Percentiles rank a stretch among this genome's conserved stretches.
Evolutionary conservation across 306 rosid species (phyloP).

Genomic region (Corylus heterophylla): DNA sequence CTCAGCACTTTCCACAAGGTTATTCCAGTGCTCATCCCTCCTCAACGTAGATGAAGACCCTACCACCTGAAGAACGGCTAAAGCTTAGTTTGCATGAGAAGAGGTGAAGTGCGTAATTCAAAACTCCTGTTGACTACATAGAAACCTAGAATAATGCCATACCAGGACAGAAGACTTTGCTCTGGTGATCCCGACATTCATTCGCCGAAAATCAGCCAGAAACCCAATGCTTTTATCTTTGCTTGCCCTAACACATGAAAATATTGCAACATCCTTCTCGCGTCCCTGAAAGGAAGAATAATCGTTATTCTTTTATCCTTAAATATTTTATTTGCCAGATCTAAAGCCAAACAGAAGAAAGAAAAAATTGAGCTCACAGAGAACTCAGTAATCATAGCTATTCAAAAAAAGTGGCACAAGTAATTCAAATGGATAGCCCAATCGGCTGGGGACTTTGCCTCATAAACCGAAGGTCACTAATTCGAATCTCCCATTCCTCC

Average conservation of each 20-base stretch:
- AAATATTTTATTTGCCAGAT: background rate
- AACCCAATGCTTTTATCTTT: constrained; percentile 70
- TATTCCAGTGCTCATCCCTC: constrained; percentile 71
- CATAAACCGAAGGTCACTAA: no score
- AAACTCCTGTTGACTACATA: background rate
- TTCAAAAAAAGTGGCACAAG: background rate
- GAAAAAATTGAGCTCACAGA: background rate
- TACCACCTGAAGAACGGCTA: constrained; percentile 56
- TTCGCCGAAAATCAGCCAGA: constrained; percentile 71
- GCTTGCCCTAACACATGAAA: constrained; percentile 93
- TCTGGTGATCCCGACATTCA: constrained; percentile 95
- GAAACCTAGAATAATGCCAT: constrained; percentile 27
- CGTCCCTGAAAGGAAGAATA: constrained; percentile 62
- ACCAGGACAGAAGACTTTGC: constrained; percentile 94
- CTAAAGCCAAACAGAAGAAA: background rate
- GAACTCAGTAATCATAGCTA: background rate
- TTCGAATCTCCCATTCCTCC: no score
- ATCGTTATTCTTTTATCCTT: background rate
- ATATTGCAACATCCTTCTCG: constrained; percentile 84
- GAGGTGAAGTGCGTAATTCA: constrained; percentile 14
- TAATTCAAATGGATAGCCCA: no score
- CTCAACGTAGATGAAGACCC: constrained; percentile 87
- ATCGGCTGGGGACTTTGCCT: no score
- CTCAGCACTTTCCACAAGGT: constrained; percentile 83
- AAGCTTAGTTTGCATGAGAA: constrained; percentile 4